Evolutionary conservation across 2,329 filamentous ascomycete species (phyloP), one percentile per base, ranked within the genome.

Genomic region (Penicillium nordicum): DNA sequence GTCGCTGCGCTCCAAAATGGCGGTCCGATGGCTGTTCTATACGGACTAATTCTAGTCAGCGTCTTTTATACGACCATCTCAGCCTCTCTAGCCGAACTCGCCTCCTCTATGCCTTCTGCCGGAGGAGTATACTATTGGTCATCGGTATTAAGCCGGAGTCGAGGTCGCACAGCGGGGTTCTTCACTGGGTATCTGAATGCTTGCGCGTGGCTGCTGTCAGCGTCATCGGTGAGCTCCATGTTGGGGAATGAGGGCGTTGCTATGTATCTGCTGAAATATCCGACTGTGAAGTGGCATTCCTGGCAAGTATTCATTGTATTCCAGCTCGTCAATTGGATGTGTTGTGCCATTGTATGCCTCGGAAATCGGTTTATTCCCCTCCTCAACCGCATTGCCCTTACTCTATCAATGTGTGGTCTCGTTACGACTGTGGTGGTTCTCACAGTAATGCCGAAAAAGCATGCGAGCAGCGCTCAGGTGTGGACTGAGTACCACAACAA

Each of bases 1-100:
- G 74, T 79, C 12, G 74, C 82, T 30, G 79, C 81, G 29, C 79
- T 84, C 47, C 79, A 79, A 64, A 84, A 86, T 71, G 83, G 84
- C 40, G 84, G 84, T 0, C 81, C 83, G 0, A 82, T 84, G 7
- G 82, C 82, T 0, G 80, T 85, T 0, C 64, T 86, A 0, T 86
- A 84, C 66, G 82, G 84, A 59, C 81, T 85, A n/a, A 66, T 76
- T 37, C 61, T 70, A 2, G 73, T 73, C 37, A 73, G 69, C 27
- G 58, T 76, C 14, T 83, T 82, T 62, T 85, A 84, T 69, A 79
- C 78, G 63, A 69, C 78, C 34, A 77, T 85, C 25, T 80, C 80
- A 0, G 80, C 80, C 2, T 81, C 78, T 18, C 74, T 85, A 29
- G 80, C 82, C 27, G 82, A 85, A 65, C 74, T 85, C 0, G 80